Base-by-base conservation (phyloP, 768 basidiomycete species). In the Tremella fuciformis region DNA sequence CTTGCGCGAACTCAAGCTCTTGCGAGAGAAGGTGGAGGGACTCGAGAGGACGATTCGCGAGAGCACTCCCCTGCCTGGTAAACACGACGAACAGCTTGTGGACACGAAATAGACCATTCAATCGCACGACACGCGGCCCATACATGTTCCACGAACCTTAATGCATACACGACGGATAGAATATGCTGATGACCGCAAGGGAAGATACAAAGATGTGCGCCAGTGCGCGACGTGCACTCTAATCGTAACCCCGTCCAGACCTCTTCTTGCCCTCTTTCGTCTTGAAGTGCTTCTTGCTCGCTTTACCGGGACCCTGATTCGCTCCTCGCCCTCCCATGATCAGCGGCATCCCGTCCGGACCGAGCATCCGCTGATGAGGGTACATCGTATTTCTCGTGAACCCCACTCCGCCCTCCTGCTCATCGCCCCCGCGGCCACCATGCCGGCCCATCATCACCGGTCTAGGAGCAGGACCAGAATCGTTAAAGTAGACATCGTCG, bases 241-340 rank as follows among this genome's bases (percentile, higher is more conserved):
- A 73, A 75, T 96, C 94, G 67, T 97, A 98, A 21, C 94, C 94
- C 70, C 84, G 87, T 13, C 94, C 94, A 71, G 90, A 91, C 62
- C 94, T 81, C 77, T 93, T 88, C 79, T 98, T 98, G 49, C 83
- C 83, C 49, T 80, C 88, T 86, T 78, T 82, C 78, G 86, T 88
- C 78, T 91, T 96, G 80, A 91, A 88, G 64, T 85, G 85, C 73
- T 89, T 91, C 80, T 93, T 94, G 15, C 83, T 84, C 34, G 79
- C 80, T 13, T 81, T 74, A 55, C 80, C 47, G 48, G 38, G 41
- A 80, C 80, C 50, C 79, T 78, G 48, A 50, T 52, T 46, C 59
- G 47, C 86, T 78, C 93, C 93, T 52, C 82, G 82, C 52, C 73
- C 86, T 87, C 76, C 80, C 78, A 86, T 88, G 76, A 88, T 91